Evolutionary conservation across 1,284 basidiomycete genomes (phyloP).

Genomic region (Heliocybe sulcata): DNA sequence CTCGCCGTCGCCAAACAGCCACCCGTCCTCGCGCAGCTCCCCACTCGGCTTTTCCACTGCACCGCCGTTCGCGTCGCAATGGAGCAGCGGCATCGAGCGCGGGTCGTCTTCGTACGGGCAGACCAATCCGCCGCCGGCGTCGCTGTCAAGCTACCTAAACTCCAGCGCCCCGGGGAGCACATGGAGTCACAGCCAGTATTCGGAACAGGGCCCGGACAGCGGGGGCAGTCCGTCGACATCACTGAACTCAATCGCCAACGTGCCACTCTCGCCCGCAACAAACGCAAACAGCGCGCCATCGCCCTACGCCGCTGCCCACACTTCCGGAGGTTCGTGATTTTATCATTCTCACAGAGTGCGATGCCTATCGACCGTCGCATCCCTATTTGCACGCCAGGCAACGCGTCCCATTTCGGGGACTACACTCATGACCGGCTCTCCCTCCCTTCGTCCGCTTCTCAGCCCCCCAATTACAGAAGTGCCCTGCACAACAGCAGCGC

Average conservation of each 20-base stretch:
- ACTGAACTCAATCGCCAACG: neutral
- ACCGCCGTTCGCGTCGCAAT: neutral
- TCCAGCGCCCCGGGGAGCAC: neutral
- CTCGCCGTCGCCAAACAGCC: neutral
- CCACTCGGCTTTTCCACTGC: neutral
- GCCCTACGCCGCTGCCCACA: too few relatives aligned
- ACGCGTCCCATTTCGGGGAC: neutral
- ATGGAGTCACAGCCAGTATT: neutral
- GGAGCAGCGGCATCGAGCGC: neutral
- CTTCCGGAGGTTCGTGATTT: too few relatives aligned
- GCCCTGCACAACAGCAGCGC: neutral
- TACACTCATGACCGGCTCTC: neutral
- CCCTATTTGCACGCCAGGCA: neutral
- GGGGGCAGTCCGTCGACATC: neutral
- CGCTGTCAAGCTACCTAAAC: neutral
- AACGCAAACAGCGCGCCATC: neutral
- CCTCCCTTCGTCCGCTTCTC: neutral
- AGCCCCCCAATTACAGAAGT: neutral
- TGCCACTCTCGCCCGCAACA: neutral
- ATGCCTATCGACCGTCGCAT: neutral
- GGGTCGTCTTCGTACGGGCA: neutral
- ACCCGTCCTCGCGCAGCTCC: neutral
- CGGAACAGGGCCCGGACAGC: neutral
- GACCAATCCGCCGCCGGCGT: neutral
- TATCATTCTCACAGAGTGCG: too few relatives aligned